Base-by-base conservation (phyloP, 257 asterid genomes). In the Eustoma russellianum region DNA sequence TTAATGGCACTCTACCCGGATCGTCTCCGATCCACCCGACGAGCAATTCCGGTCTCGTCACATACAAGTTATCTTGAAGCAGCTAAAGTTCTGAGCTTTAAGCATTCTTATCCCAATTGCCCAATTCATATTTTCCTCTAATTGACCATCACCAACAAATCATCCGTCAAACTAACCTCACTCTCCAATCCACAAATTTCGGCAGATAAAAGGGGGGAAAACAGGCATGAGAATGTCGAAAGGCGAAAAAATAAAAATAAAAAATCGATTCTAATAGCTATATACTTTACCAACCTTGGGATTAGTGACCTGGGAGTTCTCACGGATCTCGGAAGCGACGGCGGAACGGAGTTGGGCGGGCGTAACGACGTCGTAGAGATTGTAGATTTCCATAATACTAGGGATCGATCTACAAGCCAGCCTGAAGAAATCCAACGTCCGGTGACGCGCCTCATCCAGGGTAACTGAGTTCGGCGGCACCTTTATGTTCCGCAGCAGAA, bases 361-460 rank as follows among this genome's bases (percentile, higher is more conserved):
- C 14, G 81, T 9, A 46, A 72, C 94, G 55, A 86, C 92, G 45
- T 86, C 98, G 59, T 82, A 70, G 7, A 83, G 71, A 68, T 65
- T 73, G 70, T 91, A 91, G 46, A 82, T 75, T 0, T 91, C 95
- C 94, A 91, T 82, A 47, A 84, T 63, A 2, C 74, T 70, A 35
- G 95, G 96, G 65, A 91, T 66, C 60, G 96, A 91, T 82, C 96
- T 80, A 75, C 96, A 91, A 14, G 92, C 85, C 66, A 74, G 64
- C 77, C 72, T 77, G 83, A 86, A 87, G 70, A 91, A 82, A 33
- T 90, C 94, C 68, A 86, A 81, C 44, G 80, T 79, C 57, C 94
- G 80, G 48, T 57, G 61, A 40, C 93, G 79, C 61, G 97, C 93
- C 72, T 86, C 95, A 58, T 72, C 74, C 53, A 81, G 30, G 69